A percentile compares a stretch with the other conserved stretches of the same genome.
phyloP scores from a whole-genome alignment of 23 red algal species.

The Gracilaria vermiculophylla region DNA sequence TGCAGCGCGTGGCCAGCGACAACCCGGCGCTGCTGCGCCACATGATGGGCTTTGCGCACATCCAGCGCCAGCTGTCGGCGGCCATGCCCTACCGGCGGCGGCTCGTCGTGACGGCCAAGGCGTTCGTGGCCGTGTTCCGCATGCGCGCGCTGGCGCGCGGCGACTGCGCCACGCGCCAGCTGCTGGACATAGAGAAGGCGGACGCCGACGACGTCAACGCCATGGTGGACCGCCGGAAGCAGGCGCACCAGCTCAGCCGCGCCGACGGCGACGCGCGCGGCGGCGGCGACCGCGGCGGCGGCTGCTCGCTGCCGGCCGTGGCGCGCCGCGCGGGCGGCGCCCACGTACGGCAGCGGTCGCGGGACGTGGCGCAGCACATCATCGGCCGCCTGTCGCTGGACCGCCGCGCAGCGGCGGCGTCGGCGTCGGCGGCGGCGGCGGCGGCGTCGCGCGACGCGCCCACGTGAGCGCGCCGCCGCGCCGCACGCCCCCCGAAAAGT shows the following conservation, averaged over 20 bases:
- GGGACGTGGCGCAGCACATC: conserved; percentile 29
- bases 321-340: neutral
- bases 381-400: conserved; percentile 1
- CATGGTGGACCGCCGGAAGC: conserved; percentile 42
- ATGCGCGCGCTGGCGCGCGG: conserved; percentile 33
- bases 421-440: too few species aligned
- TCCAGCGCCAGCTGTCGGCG: conserved; percentile 41
- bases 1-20: conserved; percentile 40
- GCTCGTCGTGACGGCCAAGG: conserved; percentile 37
- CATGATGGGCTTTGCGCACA: conserved; percentile 5
- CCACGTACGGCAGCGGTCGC: conserved; percentile 45
- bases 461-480: neutral
- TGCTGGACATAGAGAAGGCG: conserved; percentile 1
- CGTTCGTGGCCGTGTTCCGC: conserved; percentile 65
- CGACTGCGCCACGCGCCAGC: conserved; percentile 10
- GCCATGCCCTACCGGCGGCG: conserved; percentile 54
- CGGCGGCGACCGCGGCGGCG: neutral
- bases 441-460: too few species aligned
- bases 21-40: conserved; percentile 44
- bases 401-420: neutral
- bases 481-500: neutral
- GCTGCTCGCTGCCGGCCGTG: neutral
- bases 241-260: neutral
- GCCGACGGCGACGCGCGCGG: neutral
- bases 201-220: conserved; percentile 51